A percentile compares a stretch with the other conserved stretches of the same genome.
Conservation (phyloP, 2,329 filamentous ascomycete species). For the Cladosporium sp. region DNA sequence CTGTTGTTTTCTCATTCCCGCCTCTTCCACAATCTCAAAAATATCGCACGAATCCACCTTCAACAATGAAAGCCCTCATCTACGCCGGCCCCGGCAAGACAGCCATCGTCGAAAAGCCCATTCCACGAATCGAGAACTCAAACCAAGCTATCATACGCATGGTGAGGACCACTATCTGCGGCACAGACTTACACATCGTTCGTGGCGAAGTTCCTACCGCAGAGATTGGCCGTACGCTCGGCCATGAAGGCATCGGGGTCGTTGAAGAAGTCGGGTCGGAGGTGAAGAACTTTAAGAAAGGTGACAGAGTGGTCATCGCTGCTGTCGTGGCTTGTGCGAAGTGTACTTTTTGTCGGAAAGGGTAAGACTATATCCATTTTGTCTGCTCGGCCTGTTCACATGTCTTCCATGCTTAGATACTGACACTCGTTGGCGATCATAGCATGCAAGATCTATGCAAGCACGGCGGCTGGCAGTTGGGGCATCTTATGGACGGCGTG, state of each 20-base stretch:
- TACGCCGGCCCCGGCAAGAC: constrained; percentile 32
- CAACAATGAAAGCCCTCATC: constrained; percentile 31
- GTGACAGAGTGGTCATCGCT: constrained; percentile 52
- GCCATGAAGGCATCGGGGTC: constrained; percentile 57
- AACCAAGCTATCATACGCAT: constrained; percentile 44
- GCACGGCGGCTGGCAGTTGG: constrained; percentile 58
- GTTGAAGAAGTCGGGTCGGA: constrained; percentile 50
- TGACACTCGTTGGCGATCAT: constrained; percentile 21
- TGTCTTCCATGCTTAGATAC: neutral
- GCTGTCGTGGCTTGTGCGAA: constrained; percentile 53
- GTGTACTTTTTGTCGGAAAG: constrained; percentile 53
- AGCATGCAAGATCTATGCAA: constrained; percentile 58
- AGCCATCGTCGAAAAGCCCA: constrained; percentile 32
- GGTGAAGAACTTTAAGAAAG: constrained; percentile 51
- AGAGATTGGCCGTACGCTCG: constrained; percentile 50
- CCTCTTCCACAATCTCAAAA: too few relatives aligned
- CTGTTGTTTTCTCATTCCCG: neutral
- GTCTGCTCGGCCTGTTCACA: neutral
- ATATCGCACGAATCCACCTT: neutral
- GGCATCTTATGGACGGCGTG: constrained; percentile 56
- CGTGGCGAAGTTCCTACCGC: constrained; percentile 57
- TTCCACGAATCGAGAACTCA: constrained; percentile 28
- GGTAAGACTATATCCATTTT: neutral
- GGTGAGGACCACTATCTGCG: constrained; percentile 35
- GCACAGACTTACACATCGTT: constrained; percentile 56